Evolutionary conservation across 805 yeast species (phyloP).

Genomic region (Yamadazyma olivae): DNA sequence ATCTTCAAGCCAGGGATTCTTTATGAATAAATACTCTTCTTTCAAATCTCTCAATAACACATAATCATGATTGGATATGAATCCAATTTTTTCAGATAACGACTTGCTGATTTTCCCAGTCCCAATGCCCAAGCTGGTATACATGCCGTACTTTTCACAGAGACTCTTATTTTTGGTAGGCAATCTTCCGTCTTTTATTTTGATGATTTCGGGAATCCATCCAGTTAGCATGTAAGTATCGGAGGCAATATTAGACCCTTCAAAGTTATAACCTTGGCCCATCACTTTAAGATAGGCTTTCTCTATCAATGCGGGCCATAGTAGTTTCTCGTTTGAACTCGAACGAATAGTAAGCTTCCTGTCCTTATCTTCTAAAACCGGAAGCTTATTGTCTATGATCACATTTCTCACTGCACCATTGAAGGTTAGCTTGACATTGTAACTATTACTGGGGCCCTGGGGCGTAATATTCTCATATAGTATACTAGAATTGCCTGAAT

Average conservation of each 20-base stretch:
- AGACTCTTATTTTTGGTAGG: constrained; percentile 14
- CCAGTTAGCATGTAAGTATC: constrained; percentile 68
- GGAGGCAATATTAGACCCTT: constrained; percentile 73
- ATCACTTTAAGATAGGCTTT: constrained; percentile 65
- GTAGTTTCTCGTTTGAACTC: constrained; percentile 23
- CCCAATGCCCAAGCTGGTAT: constrained; percentile 57
- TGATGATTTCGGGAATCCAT: constrained; percentile 64
- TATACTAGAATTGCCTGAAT: constrained; percentile 15
- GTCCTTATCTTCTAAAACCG: constrained; percentile 21
- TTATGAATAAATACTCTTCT: constrained; percentile 13
- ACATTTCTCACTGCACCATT: constrained; percentile 54
- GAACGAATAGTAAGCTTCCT: constrained; percentile 35
- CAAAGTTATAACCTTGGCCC: constrained; percentile 56
- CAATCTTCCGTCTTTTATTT: constrained; percentile 33
- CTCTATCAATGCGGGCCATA: constrained; percentile 76
- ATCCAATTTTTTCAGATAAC: constrained; percentile 29
- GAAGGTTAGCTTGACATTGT: constrained; percentile 41
- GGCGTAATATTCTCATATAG: constrained; percentile 24
- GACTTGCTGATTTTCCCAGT: constrained; percentile 47
- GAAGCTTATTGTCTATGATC: constrained; percentile 45
- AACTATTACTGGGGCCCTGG: constrained; percentile 22
- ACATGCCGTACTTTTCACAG: not conserved
- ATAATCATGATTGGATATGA: constrained; percentile 70
- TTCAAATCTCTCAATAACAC: constrained; percentile 37
- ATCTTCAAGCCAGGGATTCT: constrained; percentile 36